phyloP scores from a whole-genome alignment of 1,284 basidiomycete species.

The Ustilago hordei region DNA sequence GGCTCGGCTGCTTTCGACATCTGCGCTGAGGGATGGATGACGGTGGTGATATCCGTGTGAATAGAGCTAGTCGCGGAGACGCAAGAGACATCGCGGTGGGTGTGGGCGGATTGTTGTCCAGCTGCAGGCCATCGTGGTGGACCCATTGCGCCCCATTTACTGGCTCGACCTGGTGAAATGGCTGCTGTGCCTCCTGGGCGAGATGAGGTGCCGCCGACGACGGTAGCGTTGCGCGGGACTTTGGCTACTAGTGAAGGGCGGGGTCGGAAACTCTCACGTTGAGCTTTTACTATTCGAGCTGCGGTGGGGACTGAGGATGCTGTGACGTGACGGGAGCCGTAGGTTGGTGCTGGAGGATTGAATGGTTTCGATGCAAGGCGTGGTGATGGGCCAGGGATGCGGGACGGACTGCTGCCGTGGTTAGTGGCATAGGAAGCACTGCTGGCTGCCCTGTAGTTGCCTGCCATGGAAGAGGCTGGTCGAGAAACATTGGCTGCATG shows the following conservation, averaged over 20 bases:
- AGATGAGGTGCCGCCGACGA: conserved; percentile 21
- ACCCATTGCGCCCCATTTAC: conserved; percentile 56
- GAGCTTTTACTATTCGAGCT: conserved; percentile 31
- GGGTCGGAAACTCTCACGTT: conserved; percentile 48
- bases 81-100: conserved; percentile 41
- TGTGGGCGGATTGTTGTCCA: conserved; percentile 17
- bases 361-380: conserved; percentile 23
- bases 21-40: conserved; percentile 32
- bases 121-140: conserved; percentile 46
- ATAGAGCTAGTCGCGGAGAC: conserved; percentile 41
- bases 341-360: conserved; percentile 20
- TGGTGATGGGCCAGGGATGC: conserved; percentile 37
- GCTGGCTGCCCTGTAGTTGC: conserved; percentile 31
- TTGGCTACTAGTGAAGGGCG: conserved; percentile 49
- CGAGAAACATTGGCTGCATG: conserved; percentile 25
- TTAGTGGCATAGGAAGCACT: conserved; percentile 29
- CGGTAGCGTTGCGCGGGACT: conserved; percentile 23
- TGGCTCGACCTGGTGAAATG: conserved; percentile 46
- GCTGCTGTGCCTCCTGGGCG: background rate
- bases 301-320: conserved; percentile 22
- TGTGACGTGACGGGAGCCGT: conserved; percentile 32
- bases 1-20: conserved; percentile 16
- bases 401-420: conserved; percentile 35
- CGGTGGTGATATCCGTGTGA: conserved; percentile 49
- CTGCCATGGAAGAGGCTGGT: conserved; percentile 37